Percentiles rank a stretch among this genome's conserved stretches.
Conservation (phyloP, 2,329 filamentous ascomycete species). For the Pseudogymnoascus sp. region DNA sequence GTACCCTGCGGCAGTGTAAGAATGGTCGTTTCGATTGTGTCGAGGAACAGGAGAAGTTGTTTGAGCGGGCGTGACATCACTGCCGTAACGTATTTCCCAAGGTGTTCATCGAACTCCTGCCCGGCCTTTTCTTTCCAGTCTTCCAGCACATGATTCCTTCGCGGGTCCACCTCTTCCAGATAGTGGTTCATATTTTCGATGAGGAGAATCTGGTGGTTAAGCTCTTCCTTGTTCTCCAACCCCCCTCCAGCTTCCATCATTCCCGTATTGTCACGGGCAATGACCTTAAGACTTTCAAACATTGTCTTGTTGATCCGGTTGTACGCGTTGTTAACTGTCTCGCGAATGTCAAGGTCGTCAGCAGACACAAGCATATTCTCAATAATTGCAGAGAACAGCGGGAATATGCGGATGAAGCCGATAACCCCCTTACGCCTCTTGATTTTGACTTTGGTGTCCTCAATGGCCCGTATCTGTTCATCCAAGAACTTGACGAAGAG, state of each 20-base stretch:
- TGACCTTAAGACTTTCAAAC: slow-evolving; percentile 95
- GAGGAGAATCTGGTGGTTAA: slow-evolving; percentile 94
- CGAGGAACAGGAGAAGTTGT: slow-evolving; percentile 83
- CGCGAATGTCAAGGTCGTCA: slow-evolving; percentile 59
- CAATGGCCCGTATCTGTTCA: slow-evolving; percentile 88
- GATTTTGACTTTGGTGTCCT: slow-evolving; percentile 97
- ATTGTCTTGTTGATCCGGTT: slow-evolving; percentile 83
- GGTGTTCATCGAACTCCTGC: slow-evolving; percentile 75
- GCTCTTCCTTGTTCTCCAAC: slow-evolving; percentile 86
- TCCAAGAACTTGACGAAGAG: slow-evolving; percentile 86
- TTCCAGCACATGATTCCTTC: slow-evolving; percentile 65
- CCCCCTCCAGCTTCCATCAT: slow-evolving; percentile 45
- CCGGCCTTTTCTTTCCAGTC: slow-evolving; percentile 74
- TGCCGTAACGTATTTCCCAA: slow-evolving; percentile 76
- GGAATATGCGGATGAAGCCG: slow-evolving; percentile 89
- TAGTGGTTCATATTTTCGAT: slow-evolving; percentile 99
- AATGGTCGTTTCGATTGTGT: slow-evolving; percentile 70
- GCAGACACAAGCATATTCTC: slow-evolving; percentile 69
- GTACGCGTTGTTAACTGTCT: slow-evolving; percentile 80
- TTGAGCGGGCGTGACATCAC: slow-evolving; percentile 85
- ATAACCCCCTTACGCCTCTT: slow-evolving; percentile 98
- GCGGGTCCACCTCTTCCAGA: slow-evolving; percentile 77
- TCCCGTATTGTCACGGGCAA: slow-evolving; percentile 63
- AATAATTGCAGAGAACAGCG: slow-evolving; percentile 70
- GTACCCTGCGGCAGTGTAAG: slow-evolving; percentile 51